Conservation (phyloP, 176 grass and related monocot species). For the Thinopyrum elongatum region DNA sequence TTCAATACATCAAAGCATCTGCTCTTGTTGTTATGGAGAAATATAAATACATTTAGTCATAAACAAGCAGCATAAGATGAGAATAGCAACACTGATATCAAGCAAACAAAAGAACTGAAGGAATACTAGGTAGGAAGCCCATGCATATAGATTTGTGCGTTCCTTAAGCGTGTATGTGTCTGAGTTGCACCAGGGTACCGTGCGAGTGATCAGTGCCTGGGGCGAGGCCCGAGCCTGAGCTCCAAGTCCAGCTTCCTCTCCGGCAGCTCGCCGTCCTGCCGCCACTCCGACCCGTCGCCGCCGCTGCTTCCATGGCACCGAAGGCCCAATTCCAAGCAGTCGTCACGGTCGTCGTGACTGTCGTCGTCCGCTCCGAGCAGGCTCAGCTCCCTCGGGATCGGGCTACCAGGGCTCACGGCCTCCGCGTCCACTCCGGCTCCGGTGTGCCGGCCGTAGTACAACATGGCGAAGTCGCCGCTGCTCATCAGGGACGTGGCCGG, state of each 20-base stretch:
- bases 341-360: not conserved
- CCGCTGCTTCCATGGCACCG: not conserved
- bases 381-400: slow-evolving; percentile 40
- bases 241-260: slow-evolving; percentile 42
- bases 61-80: not conserved
- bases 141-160: not conserved
- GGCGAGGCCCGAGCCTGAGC: slow-evolving; percentile 43
- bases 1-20: not conserved
- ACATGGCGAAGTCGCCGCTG: slow-evolving; percentile 3
- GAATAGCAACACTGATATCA: too few species aligned
- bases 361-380: slow-evolving; percentile 20
- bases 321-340: slow-evolving; percentile 16
- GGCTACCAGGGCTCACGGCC: slow-evolving; percentile 18
- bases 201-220: slow-evolving; percentile 18
- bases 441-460: not conserved
- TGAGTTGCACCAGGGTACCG: slow-evolving; percentile 10
- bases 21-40: not conserved
- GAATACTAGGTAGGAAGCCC: not conserved
- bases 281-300: not conserved
- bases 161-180: not conserved
- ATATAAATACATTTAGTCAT: not conserved
- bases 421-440: not conserved
- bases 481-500: not conserved
- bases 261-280: slow-evolving; percentile 19
- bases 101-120: not conserved